These are phyloP conservation scores for Arthrocladium fulminans DNA, from an alignment of 2,329 filamentous ascomycete species.

Conservation along the genomic window DNA sequence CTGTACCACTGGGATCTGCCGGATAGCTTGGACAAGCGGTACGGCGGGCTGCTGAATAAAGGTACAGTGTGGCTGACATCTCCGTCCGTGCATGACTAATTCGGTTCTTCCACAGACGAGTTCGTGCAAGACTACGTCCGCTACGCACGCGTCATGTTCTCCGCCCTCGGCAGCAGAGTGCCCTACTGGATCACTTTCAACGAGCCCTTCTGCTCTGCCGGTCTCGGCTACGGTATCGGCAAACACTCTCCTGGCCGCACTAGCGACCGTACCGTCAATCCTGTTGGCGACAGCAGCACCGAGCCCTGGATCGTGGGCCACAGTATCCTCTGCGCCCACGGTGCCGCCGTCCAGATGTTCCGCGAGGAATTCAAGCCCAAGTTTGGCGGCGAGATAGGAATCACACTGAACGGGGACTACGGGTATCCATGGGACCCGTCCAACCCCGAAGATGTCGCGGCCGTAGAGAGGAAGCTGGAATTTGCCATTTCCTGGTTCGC, in stretches of 20 bases:
- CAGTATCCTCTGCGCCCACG: slow-evolving; percentile 71
- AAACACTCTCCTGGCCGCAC: slow-evolving; percentile 74
- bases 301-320: slow-evolving; percentile 81
- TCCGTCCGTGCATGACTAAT: no score
- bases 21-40: slow-evolving; percentile 66
- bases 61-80: no score
- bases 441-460: slow-evolving; percentile 65
- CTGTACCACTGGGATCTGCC: slow-evolving; percentile 86
- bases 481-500: slow-evolving; percentile 84
- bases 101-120: slow-evolving; percentile 45
- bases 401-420: slow-evolving; percentile 79
- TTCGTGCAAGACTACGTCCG: slow-evolving; percentile 73
- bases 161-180: slow-evolving; percentile 62
- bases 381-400: slow-evolving; percentile 69
- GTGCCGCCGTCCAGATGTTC: slow-evolving; percentile 70
- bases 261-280: slow-evolving; percentile 62
- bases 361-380: slow-evolving; percentile 69
- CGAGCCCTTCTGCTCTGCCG: slow-evolving; percentile 77
- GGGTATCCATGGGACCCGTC: slow-evolving; percentile 73
- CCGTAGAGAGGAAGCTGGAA: slow-evolving; percentile 71
- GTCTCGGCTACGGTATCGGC: slow-evolving; percentile 70
- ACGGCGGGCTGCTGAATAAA: slow-evolving; percentile 71
- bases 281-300: slow-evolving; percentile 61
- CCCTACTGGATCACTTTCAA: slow-evolving; percentile 89
- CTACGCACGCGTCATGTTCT: slow-evolving; percentile 69